phyloP scores from a whole-genome alignment of 495 filamentous ascomycete species.

The Penicillium lividum region DNA sequence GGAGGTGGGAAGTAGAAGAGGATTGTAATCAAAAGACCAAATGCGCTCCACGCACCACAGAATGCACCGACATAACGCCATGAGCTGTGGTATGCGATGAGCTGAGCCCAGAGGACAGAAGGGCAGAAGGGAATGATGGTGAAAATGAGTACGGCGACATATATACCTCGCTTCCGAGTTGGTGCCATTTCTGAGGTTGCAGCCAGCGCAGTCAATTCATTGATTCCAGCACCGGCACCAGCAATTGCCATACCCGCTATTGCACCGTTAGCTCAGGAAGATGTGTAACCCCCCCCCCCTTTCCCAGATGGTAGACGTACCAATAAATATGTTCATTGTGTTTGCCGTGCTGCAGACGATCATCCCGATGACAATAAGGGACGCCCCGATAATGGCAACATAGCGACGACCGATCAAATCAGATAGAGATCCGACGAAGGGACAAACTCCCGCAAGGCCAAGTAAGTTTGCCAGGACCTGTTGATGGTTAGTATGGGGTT shows the following conservation, averaged over 20 bases:
- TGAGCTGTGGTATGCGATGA: slow-evolving; percentile 58
- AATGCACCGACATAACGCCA: slow-evolving; percentile 70
- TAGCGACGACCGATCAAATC: slow-evolving; percentile 69
- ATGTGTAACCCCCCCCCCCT: background rate
- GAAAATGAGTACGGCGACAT: slow-evolving; percentile 66
- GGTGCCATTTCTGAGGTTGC: slow-evolving; percentile 71
- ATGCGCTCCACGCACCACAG: slow-evolving; percentile 58
- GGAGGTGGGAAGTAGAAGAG: slow-evolving; percentile 69
- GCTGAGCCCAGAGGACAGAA: slow-evolving; percentile 67
- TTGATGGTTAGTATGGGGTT: slow-evolving; percentile 1
- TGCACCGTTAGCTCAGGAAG: slow-evolving; percentile 30
- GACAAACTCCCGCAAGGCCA: slow-evolving; percentile 65
- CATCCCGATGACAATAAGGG: slow-evolving; percentile 64
- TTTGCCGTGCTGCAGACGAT: slow-evolving; percentile 64
- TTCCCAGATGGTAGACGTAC: slow-evolving; percentile 37
- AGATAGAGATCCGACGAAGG: slow-evolving; percentile 71
- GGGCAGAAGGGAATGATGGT: slow-evolving; percentile 70
- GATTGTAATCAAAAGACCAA: slow-evolving; percentile 61
- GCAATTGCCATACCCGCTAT: slow-evolving; percentile 62
- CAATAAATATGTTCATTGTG: slow-evolving; percentile 69
- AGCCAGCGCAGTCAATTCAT: slow-evolving; percentile 68
- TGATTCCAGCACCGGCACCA: slow-evolving; percentile 63
- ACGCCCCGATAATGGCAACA: slow-evolving; percentile 62
- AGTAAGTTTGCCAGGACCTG: slow-evolving; percentile 65
- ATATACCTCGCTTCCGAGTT: slow-evolving; percentile 64